Percentiles rank a stretch among this genome's conserved stretches.
phyloP scores from a whole-genome alignment of 345 rosid species.

The Eucalyptus camaldulensis region DNA sequence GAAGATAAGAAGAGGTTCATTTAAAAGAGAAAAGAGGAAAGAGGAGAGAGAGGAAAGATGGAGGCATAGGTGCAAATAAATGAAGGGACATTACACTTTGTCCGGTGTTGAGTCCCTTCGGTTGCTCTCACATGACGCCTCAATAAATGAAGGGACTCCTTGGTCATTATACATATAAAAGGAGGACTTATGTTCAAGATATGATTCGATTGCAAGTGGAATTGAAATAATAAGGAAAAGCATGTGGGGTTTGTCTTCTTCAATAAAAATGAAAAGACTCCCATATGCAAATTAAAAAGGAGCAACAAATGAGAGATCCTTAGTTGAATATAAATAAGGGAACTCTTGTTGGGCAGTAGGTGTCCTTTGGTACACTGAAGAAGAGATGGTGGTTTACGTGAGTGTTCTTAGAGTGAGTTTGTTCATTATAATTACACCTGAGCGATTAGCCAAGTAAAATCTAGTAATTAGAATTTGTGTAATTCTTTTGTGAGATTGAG shows the following conservation, averaged over 20 bases:
- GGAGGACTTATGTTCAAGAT: background rate
- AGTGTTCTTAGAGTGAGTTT: background rate
- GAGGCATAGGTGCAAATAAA: background rate
- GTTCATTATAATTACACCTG: background rate
- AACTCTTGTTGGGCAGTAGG: background rate
- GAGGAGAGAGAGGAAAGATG: background rate
- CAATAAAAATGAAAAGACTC: background rate
- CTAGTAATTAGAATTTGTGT: background rate
- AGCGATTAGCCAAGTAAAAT: background rate
- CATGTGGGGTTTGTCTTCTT: background rate
- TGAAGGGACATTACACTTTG: background rate
- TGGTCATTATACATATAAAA: background rate
- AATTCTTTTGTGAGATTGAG: background rate
- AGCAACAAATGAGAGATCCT: background rate
- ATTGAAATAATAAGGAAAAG: background rate
- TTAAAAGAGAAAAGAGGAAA: background rate
- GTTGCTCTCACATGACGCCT: background rate
- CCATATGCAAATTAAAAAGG: background rate
- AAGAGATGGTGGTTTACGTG: background rate
- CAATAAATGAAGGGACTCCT: background rate
- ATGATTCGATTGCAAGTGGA: background rate
- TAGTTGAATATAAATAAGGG: background rate
- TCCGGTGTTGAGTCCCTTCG: background rate
- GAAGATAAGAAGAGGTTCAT: background rate
- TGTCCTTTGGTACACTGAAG: background rate